Percentiles rank a stretch among this genome's conserved stretches.
These are phyloP conservation scores for Candida freyschussii DNA, from an alignment of 1,139 yeast genomes.

Conservation along the genomic window DNA sequence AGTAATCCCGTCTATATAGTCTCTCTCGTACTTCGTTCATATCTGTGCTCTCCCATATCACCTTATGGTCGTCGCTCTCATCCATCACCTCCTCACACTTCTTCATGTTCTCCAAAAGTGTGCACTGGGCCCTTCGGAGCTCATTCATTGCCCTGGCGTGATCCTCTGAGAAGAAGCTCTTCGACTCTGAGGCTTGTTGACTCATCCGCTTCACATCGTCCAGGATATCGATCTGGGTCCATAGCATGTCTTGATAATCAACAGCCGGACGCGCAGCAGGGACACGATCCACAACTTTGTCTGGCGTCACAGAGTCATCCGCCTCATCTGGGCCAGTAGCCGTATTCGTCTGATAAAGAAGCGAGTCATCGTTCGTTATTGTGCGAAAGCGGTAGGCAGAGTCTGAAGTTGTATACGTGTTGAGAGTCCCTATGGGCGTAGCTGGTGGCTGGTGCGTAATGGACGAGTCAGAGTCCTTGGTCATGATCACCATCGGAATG, in stretches of 20 bases:
- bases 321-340: neutral
- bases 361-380: conserved; percentile 8
- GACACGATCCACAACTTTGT: conserved; percentile 33
- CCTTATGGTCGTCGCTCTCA: conserved; percentile 20
- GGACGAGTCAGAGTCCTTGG: conserved; percentile 1
- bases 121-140: conserved; percentile 57
- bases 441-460: conserved; percentile 2
- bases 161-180: conserved; percentile 58
- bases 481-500: conserved; percentile 3
- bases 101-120: conserved; percentile 7
- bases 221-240: conserved; percentile 86
- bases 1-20: conserved; percentile 40
- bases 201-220: conserved; percentile 76
- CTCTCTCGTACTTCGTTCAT: conserved; percentile 30
- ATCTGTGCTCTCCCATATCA: conserved; percentile 31
- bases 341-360: conserved; percentile 1
- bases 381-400: conserved; percentile 3
- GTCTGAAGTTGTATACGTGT: conserved; percentile 1
- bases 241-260: conserved; percentile 65
- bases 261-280: conserved; percentile 48
- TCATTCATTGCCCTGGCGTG: conserved; percentile 53
- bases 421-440: conserved; percentile 7
- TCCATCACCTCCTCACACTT: conserved; percentile 11
- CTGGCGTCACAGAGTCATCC: conserved; percentile 1
- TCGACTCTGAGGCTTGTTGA: conserved; percentile 41